These are phyloP conservation scores for Clarireedia hainanense DNA, from an alignment of 2,329 filamentous ascomycete genomes.

Conservation along the genomic window DNA sequence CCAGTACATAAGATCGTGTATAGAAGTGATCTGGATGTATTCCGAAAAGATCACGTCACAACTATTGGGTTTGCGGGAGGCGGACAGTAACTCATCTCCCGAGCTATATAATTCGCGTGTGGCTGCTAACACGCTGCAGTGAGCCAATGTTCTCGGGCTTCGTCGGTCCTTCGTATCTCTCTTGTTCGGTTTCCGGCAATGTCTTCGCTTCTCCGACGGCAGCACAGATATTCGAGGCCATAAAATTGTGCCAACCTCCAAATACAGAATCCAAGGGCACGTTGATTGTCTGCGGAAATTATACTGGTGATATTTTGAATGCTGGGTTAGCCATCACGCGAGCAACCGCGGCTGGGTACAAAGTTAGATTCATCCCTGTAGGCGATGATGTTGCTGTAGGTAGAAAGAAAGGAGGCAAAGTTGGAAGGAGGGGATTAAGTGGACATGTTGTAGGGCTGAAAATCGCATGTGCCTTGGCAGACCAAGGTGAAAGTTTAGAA, in stretches of 20 bases:
- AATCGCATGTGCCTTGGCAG: conserved; percentile 26
- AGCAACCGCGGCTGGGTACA: conserved; percentile 24
- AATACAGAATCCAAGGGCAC: conserved; percentile 14
- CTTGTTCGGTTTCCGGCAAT: conserved; percentile 33
- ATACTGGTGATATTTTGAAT: conserved; percentile 36
- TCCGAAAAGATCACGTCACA: conserved; percentile 23
- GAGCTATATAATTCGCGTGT: not conserved
- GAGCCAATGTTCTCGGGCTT: conserved; percentile 36
- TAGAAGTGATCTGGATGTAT: conserved; percentile 20
- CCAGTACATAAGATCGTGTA: conserved; percentile 22
- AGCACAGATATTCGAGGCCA: conserved; percentile 34
- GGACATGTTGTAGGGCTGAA: conserved; percentile 42
- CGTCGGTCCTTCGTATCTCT: conserved; percentile 33
- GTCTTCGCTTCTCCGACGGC: conserved; percentile 36
- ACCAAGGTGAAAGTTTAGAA: conserved; percentile 18
- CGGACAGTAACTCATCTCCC: conserved; percentile 19
- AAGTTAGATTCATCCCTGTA: conserved; percentile 19
- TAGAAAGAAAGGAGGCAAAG: conserved; percentile 39
- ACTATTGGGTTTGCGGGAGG: conserved; percentile 25
- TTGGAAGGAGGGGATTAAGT: conserved; percentile 41
- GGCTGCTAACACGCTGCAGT: conserved; percentile 5
- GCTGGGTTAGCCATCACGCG: conserved; percentile 33
- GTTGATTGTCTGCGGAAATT: conserved; percentile 33
- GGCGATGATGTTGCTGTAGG: conserved; percentile 25
- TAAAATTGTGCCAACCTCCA: conserved; percentile 18